Evolutionary conservation across 208 protist genomes (phyloP), one percentile per base, ranked within the genome.

Genomic region (Leishmania arabica): DNA sequence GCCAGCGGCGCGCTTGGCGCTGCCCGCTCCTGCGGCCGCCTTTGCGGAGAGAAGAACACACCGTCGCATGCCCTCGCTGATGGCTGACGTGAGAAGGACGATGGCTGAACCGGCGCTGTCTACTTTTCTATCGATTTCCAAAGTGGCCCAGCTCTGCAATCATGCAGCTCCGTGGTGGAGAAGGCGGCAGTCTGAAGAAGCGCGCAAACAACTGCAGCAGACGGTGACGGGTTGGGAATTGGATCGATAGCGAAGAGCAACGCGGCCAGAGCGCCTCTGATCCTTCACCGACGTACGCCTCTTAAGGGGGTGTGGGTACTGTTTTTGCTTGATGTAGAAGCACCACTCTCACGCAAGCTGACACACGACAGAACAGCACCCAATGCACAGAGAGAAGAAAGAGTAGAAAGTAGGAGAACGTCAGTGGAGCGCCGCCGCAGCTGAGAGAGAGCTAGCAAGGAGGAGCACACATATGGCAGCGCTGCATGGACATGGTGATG

Each of bases 61-160:
- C 37, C 85, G 82, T 17, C 74, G 74, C 85, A 89, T 86, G 19
- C 68, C 42, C 73, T 37, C 13, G 4, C 3, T 11, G 40, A 54
- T 54, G 49, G 40, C 40, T 53, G 71, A 15, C 31, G 58, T 31
- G 56, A 60, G 70, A 45, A 6, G 73, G 53, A 56, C 49, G 24
- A 47, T 34, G 69, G 64, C 0, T 40, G 58, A 45, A 45, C 45
- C 40, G n/a, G 45, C 7, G 45, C 11, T 31, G 69, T 31, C 27
- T 54, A 47, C 40, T 37, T 34, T 31, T 51, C 47, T 13, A 37
- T 51, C 19, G 51, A 54, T 19, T 34, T 27, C 8, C 13, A n/a
- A 31, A 73, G 45, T 21, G 6, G 27, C 24, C 9, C 21, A 8
- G 27, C 27, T 37, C 9, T 45, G 27, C 45, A 54, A 21, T 5